A percentile compares a stretch with the other conserved stretches of the same genome.
These are phyloP conservation scores for Senecio squalidus DNA, from an alignment of 140 eudicot species.

Conservation along the genomic window DNA sequence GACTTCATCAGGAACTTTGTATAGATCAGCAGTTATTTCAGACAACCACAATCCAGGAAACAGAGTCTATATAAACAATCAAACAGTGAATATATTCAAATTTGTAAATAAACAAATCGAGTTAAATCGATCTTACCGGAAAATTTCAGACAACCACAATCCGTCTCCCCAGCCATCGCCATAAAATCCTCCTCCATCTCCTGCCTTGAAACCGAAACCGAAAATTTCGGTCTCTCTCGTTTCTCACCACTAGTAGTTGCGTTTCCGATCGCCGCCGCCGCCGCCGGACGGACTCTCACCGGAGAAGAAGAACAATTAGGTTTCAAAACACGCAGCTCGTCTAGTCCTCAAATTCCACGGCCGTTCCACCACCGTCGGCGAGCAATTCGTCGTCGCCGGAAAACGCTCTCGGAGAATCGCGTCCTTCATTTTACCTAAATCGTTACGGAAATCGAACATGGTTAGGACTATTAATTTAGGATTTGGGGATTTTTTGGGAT, in stretches of 20 bases:
- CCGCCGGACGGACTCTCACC: neutral
- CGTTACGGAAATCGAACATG: no score
- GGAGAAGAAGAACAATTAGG: neutral
- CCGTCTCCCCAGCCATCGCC: neutral
- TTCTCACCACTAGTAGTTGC: no score
- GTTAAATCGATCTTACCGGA: no score
- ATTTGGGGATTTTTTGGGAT: no score
- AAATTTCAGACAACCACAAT: neutral
- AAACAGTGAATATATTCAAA: no score
- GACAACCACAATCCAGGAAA: conserved; percentile 73
- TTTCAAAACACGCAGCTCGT: conserved; percentile 26
- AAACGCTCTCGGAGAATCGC: no score
- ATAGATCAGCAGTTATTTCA: conserved; percentile 65
- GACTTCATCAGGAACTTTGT: conserved; percentile 54
- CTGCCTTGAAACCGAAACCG: neutral
- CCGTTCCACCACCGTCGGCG: conserved; percentile 15
- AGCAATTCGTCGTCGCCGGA: conserved; percentile 13
- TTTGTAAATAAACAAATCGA: no score
- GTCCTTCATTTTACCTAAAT: no score
- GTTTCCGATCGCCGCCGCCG: no score
- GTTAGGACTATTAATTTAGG: no score
- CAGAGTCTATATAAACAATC: conserved; percentile 39
- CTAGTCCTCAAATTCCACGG: conserved; percentile 88
- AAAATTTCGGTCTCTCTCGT: neutral
- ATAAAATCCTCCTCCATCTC: neutral